Conservation (phyloP, 805 yeast species). For the Schwanniomyces vanrijiae region DNA sequence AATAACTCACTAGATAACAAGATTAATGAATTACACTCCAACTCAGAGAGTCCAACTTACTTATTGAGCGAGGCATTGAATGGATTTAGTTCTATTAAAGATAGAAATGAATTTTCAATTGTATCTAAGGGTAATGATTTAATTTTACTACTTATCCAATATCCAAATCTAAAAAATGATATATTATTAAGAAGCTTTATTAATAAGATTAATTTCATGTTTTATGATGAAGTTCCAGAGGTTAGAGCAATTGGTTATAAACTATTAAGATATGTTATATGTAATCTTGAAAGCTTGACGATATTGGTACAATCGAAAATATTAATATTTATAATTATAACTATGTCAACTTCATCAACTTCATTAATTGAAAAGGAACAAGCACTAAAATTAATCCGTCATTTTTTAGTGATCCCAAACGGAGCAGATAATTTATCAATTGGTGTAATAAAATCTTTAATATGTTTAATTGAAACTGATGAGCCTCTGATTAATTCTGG, state of each 20-base stretch:
- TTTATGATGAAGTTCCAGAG: conserved; percentile 56
- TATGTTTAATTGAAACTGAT: conserved; percentile 56
- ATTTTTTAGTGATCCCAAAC: conserved; percentile 50
- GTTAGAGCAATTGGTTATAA: conserved; percentile 78
- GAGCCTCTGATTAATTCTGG: conserved; percentile 20
- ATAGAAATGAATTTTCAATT: conserved; percentile 47
- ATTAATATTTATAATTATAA: conserved; percentile 61
- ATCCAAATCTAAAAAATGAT: conserved; percentile 65
- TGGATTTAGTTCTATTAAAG: conserved; percentile 49
- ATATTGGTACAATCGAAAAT: conserved; percentile 54
- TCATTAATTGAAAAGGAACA: conserved; percentile 67
- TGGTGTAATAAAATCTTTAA: conserved; percentile 67
- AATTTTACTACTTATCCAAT: conserved; percentile 51
- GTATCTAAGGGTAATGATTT: conserved; percentile 67
- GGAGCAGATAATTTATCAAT: conserved; percentile 56
- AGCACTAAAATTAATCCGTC: conserved; percentile 69
- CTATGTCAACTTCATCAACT: conserved; percentile 60
- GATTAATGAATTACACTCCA: background rate
- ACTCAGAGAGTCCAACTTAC: conserved; percentile 48
- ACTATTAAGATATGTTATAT: conserved; percentile 63
- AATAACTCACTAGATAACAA: background rate
- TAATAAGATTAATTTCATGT: conserved; percentile 56
- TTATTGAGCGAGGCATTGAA: conserved; percentile 61
- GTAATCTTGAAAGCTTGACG: conserved; percentile 53
- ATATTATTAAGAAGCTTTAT: conserved; percentile 59